Base-by-base conservation (phyloP, 2,329 filamentous ascomycete genomes). In the Fusarium agapanthi region DNA sequence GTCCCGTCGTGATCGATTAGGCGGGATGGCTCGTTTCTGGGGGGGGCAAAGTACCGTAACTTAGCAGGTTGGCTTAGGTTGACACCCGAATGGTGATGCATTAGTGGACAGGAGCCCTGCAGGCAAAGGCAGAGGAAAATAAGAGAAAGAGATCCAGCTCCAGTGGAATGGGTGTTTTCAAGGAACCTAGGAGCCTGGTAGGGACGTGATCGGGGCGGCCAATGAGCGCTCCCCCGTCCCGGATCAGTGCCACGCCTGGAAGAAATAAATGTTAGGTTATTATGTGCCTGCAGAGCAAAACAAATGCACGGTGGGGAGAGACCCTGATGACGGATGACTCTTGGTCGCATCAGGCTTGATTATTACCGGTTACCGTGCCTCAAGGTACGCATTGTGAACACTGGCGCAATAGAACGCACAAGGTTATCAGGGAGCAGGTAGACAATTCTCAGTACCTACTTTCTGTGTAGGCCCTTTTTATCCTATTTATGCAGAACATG, bases 21-120 rank as follows among this genome's bases (percentile, higher is more conserved):
- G 56, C 56, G 61, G 69, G 53, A 65, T 64, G 55, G 55, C 55
- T 60, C 28, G 65, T 57, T 65, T 72, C 69, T 59, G 61, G 67
- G 69, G 64, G 64, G 60, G 65, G 68, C 65, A 64, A 69, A 66
- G 65, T 68, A 61, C 43, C 26, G 53, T 30, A 58, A 50, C 55
- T 57, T 66, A 55, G 74, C 45, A 56, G 61, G 50, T 37, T 43
- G 55, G 67, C 47, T 68, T 69, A 71, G 50, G 62, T 66, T 69
- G 65, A 69, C 58, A 69, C 65, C 51, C 68, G 63, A 67, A 71
- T 75, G 69, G 70, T 76, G 78, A 77, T 79, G 77, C 77, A 75
- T 80, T 80, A 79, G 79, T 80, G 78, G 78, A 76, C 67, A 72
- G 67, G 66, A 68, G 68, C 71, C 74, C 74, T 75, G 72, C 72